Base-by-base conservation (phyloP, 495 filamentous ascomycete genomes). In the Penicillium flavigenum region DNA sequence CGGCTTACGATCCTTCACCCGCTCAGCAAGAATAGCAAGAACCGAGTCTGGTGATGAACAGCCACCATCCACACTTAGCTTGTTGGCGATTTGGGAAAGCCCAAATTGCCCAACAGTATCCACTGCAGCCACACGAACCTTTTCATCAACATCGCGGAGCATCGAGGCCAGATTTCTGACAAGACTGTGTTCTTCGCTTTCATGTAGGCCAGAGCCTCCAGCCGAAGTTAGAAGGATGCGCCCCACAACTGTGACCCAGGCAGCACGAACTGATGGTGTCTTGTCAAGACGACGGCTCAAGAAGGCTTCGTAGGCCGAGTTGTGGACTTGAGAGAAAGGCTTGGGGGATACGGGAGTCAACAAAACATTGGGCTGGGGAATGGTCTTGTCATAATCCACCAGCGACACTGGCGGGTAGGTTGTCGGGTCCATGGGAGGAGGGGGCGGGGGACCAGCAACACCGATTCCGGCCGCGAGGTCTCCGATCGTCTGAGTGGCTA, bases 401-500 rank as follows among this genome's bases (percentile, higher is more conserved):
- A 96, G 69, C 22, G 81, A 86, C 36, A 88, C 76, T 14, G 89
- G 88, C 6, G 92, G 92, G 63, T 92, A 96, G 36, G 86, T 84
- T 2, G 86, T 79, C 36, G 92, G 88, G 65, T 97, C 89, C 67
- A 94, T 83, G 8, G 78, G 69, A 14, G 87, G 83, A 20, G 85
- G 72, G 9, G 88, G 84, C 22, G 91, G 90, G 49, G 88, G 88
- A 3, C 92, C 92, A 58, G 91, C 89, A 58, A 92, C 88, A 54
- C 92, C 92, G 65, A 96, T 92, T 10, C 92, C 92, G 20, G 92
- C 84, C 17, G 94, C 85, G 73, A 99, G 90, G 64, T 98, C 94
- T 31, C 94, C 94, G 29, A 99, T 81, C 0, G 94, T 97, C 69
- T 98, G 89, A 0, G 91, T 95, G 10, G 92, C 93, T 24, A 98